Conservation (phyloP, 192 early-diverging fungal genomes). For the Coemansia sp. region DNA sequence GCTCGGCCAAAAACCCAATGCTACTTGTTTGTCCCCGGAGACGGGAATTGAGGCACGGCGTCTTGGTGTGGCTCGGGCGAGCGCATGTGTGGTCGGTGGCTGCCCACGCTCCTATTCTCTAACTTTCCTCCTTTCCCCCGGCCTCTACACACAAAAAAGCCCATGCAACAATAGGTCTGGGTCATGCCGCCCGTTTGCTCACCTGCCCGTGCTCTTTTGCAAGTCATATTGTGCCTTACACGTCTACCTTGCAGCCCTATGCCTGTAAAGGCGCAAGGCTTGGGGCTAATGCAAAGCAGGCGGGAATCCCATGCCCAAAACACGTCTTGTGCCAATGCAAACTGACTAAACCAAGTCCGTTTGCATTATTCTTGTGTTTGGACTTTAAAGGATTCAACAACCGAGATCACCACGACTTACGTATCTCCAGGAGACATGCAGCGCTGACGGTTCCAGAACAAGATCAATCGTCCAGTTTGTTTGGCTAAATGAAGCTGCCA, state of each 20-base stretch:
- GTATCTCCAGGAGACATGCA: not conserved
- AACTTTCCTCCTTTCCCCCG: not conserved
- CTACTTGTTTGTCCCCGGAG: not conserved
- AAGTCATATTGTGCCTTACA: not conserved
- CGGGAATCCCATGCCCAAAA: not conserved
- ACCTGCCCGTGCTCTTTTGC: not conserved
- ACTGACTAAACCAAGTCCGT: conserved; percentile 1
- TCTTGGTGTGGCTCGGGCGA: not conserved
- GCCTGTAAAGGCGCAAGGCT: too few species aligned
- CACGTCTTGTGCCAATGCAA: not conserved
- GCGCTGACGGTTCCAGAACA: not conserved
- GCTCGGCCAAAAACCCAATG: not conserved
- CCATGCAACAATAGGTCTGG: not conserved
- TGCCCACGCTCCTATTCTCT: not conserved
- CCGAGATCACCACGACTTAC: not conserved
- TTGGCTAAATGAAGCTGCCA: not conserved
- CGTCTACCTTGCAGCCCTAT: not conserved
- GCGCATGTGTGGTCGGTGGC: not conserved
- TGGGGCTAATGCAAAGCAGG: too few species aligned
- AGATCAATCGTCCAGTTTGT: not conserved
- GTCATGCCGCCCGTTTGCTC: not conserved
- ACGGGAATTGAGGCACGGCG: not conserved
- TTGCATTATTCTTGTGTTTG: not conserved
- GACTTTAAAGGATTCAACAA: not conserved
- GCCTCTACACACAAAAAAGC: not conserved